A percentile compares a stretch with the other conserved stretches of the same genome.
These are phyloP conservation scores for Pseudofabraea citricarpa DNA, from an alignment of 2,329 filamentous ascomycete genomes.

Conservation along the genomic window DNA sequence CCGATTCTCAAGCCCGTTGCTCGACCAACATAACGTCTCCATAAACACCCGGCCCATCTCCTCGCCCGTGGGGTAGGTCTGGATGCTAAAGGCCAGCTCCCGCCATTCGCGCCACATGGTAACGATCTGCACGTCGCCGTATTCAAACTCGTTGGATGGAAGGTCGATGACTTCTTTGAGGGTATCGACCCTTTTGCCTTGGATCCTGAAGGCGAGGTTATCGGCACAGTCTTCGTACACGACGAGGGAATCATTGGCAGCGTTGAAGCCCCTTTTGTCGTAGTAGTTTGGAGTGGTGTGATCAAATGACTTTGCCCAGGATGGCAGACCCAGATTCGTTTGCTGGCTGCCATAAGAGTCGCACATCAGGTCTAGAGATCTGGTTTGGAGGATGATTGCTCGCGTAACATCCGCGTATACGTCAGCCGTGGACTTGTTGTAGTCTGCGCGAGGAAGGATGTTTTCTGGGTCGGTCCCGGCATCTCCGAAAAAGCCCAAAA, in stretches of 20 bases:
- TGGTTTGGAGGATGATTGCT: slow-evolving; percentile 1
- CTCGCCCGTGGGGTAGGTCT: not conserved
- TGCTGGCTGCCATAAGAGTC: not conserved
- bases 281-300: not conserved
- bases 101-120: slow-evolving; percentile 1
- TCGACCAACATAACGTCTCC: not conserved
- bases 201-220: not conserved
- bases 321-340: not conserved
- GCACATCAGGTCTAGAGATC: not conserved
- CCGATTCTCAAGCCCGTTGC: not conserved
- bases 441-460: slow-evolving; percentile 1
- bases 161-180: not conserved
- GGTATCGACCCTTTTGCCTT: slow-evolving; percentile 1
- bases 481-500: slow-evolving; percentile 4
- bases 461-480: not conserved
- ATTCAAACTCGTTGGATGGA: not conserved
- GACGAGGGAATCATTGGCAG: slow-evolving; percentile 1
- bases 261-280: not conserved
- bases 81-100: not conserved
- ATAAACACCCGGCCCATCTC: not conserved
- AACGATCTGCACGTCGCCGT: not conserved
- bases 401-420: slow-evolving; percentile 3
- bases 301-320: slow-evolving; percentile 1
- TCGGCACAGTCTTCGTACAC: slow-evolving; percentile 1
- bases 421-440: slow-evolving; percentile 2